Conservation (phyloP, 2,329 filamentous ascomycete genomes). For the Diaporthe amygdali region DNA sequence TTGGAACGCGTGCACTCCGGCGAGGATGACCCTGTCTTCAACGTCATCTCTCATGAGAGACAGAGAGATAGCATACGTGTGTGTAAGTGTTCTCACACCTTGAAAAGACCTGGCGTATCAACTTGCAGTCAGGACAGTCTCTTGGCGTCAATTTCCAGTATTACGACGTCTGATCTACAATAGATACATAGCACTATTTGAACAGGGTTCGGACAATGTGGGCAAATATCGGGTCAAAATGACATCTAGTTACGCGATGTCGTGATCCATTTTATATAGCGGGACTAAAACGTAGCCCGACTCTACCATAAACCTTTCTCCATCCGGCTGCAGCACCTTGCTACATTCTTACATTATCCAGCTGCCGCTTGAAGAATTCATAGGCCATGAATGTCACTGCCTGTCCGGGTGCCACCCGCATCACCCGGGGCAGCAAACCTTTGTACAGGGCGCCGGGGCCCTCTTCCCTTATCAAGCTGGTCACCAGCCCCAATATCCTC, state of each 20-base stretch:
- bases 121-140: neutral
- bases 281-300: neutral
- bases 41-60: neutral
- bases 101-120: no score
- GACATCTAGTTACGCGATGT: neutral
- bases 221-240: neutral
- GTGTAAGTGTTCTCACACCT: no score
- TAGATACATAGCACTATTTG: neutral
- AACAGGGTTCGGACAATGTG: neutral
- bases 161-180: neutral
- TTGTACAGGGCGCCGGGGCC: conserved; percentile 93
- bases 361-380: neutral
- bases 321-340: neutral
- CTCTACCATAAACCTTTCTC: neutral
- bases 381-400: neutral
- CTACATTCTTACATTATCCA: neutral
- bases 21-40: neutral
- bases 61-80: no score
- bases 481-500: neutral
- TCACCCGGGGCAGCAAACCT: conserved; percentile 96
- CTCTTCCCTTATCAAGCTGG: conserved; percentile 65
- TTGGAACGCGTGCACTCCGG: neutral
- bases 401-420: conserved; percentile 69
- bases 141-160: neutral
- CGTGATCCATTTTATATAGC: neutral